Evolutionary conservation across 768 basidiomycete species (phyloP).

Genomic region (Flagelloscypha sp.): DNA sequence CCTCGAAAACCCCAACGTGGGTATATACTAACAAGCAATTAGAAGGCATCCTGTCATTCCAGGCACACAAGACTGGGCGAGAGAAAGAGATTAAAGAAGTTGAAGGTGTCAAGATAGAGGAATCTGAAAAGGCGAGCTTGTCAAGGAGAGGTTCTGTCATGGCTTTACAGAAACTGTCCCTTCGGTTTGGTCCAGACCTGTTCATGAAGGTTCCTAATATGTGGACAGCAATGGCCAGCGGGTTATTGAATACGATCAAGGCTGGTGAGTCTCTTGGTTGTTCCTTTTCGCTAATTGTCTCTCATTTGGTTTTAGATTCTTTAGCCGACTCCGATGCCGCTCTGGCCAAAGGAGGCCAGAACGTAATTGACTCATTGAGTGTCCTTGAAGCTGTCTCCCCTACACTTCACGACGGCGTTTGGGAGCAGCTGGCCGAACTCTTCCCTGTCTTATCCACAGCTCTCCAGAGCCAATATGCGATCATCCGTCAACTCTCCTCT

Average conservation of each 20-base stretch:
- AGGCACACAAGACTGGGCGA: slow-evolving; percentile 23
- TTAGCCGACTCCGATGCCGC: slow-evolving; percentile 52
- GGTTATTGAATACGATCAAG: slow-evolving; percentile 59
- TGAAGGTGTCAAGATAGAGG: slow-evolving; percentile 38
- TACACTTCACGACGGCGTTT: slow-evolving; percentile 61
- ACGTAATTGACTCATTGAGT: slow-evolving; percentile 87
- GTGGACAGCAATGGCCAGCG: slow-evolving; percentile 89
- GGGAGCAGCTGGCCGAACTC: slow-evolving; percentile 58
- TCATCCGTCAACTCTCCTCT: slow-evolving; percentile 83
- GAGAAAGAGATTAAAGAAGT: slow-evolving; percentile 17
- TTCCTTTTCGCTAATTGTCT: neutral
- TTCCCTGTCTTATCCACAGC: slow-evolving; percentile 74
- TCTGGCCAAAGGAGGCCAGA: slow-evolving; percentile 73
- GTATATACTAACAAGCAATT: slow-evolving; percentile 48
- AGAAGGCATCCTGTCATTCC: slow-evolving; percentile 76
- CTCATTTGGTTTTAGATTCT: slow-evolving; percentile 30
- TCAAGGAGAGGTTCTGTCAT: slow-evolving; percentile 80
- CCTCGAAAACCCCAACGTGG: slow-evolving; percentile 85
- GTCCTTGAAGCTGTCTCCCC: slow-evolving; percentile 79
- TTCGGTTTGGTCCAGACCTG: slow-evolving; percentile 63
- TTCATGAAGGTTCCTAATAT: slow-evolving; percentile 82
- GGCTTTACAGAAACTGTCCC: slow-evolving; percentile 74
- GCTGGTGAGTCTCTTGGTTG: slow-evolving; percentile 39
- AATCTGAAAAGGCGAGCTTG: slow-evolving; percentile 55
- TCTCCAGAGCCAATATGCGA: slow-evolving; percentile 79